Base-by-base conservation (phyloP, 257 asterid species). In the Mentha longifolia region DNA sequence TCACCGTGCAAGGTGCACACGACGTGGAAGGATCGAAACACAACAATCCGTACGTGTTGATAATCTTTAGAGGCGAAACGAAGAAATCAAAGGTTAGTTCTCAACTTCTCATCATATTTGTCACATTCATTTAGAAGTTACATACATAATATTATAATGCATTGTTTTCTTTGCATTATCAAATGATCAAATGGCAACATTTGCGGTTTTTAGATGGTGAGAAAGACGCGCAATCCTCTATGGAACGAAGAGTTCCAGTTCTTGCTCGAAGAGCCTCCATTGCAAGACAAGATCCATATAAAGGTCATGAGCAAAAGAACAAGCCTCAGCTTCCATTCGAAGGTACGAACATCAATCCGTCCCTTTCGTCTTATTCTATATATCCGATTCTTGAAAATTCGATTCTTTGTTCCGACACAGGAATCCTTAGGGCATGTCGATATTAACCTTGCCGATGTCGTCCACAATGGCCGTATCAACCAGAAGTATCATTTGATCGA, bases 181-280 rank as follows among this genome's bases (percentile, higher is more conserved):
- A 10, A 41, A 41, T 20, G 41, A 56, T 28, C 19, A 56, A 61
- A 17, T 16, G 41, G 22, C 8, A 9, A 66, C 55, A 3, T 54
- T 8, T 43, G 39, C 69, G 30, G 37, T 19, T 4, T 19, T 55
- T 74, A 92, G 97, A 80, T 83, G 83, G 76, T 89, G 31, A 81
- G 80, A 42, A 86, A 76, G 84, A 86, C 87, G 33, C 92, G 97
- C 0, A 80, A 92, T 72, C 98, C 98, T 12, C 49, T 57, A 12
- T 92, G 98, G 98, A 81, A 89, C 33, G 98, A 92, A 75, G 98
- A 89, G 85, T 89, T 92, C 70, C 96, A 92, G 30, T 92, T 88
- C 82, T 73, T 88, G 91, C 88, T 86, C 2, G 98, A 92, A 59
- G 97, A 92, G 72, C 89, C 97, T 63, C 97, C 98, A 0, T 61